Percentiles rank a stretch among this genome's conserved stretches.
These are phyloP conservation scores for Malassezia sympodialis DNA, from an alignment of 1,284 basidiomycete genomes.

Conservation along the genomic window DNA sequence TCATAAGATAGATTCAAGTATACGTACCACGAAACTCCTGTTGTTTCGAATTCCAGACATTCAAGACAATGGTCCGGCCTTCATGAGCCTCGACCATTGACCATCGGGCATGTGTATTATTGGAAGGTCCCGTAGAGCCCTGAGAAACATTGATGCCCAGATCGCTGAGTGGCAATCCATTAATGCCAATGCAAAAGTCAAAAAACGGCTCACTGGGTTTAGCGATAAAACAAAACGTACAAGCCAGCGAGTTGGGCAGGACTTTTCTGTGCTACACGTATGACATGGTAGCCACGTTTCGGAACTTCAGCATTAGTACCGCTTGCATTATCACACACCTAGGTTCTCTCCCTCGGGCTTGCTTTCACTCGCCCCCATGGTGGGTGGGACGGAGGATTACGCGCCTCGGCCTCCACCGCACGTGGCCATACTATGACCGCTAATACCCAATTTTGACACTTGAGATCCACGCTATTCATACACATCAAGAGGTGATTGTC, in stretches of 20 bases:
- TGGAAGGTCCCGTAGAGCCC: not conserved
- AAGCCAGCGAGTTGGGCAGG: constrained; percentile 63
- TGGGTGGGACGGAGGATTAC: not conserved
- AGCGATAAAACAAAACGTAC: constrained; percentile 11
- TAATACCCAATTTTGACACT: no score
- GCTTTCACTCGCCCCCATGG: constrained; percentile 16
- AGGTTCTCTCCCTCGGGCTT: not conserved
- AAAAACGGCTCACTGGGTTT: constrained; percentile 69
- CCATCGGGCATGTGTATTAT: constrained; percentile 27
- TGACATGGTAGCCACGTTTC: constrained; percentile 43
- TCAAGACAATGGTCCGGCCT: constrained; percentile 63
- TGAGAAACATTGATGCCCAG: constrained; percentile 19
- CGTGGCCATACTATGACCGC: no score
- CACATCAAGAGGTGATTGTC: not conserved
- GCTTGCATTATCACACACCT: not conserved
- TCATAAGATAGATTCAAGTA: constrained; percentile 13
- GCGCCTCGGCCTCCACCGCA: not conserved
- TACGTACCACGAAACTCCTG: constrained; percentile 67
- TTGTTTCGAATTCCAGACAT: constrained; percentile 84
- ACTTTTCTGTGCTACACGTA: constrained; percentile 46
- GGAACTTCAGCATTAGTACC: constrained; percentile 18
- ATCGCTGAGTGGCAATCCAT: constrained; percentile 48
- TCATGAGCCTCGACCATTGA: constrained; percentile 67
- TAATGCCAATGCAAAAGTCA: constrained; percentile 86
- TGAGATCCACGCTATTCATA: no score